Percentiles rank a stretch among this genome's conserved stretches.
These are phyloP conservation scores for Penstemon eatonii DNA, from an alignment of 257 asterid species.

Conservation along the genomic window DNA sequence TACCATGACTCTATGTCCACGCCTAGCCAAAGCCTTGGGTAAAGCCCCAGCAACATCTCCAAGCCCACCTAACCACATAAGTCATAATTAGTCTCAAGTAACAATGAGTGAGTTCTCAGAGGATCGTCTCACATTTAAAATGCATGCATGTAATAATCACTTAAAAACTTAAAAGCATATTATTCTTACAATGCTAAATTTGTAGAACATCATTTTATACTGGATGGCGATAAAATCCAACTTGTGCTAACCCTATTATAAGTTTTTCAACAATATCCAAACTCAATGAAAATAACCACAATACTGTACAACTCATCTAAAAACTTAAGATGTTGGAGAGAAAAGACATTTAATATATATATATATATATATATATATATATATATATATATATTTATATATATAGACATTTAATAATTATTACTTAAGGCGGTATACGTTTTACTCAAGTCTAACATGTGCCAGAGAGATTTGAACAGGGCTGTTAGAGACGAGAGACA, in stretches of 20 bases:
- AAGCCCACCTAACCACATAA: slow-evolving; percentile 74
- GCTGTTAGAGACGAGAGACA: neutral
- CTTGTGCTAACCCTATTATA: slow-evolving; percentile 3
- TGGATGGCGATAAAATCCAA: neutral
- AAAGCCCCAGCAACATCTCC: slow-evolving; percentile 99
- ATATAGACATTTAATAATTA: no score
- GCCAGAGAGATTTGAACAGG: no score
- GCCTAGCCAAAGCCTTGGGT: slow-evolving; percentile 98
- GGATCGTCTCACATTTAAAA: neutral
- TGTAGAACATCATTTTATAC: neutral
- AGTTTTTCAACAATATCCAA: no score
- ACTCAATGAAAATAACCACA: no score
- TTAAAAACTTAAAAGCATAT: neutral
- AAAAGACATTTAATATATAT: no score
- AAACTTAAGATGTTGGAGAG: no score
- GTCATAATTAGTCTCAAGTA: slow-evolving; percentile 20
- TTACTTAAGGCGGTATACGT: no score
- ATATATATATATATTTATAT: no score
- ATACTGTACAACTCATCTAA: no score
- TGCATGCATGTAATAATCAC: slow-evolving; percentile 4
- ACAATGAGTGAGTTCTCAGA: neutral
- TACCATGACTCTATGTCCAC: slow-evolving; percentile 99
- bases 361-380: no score
- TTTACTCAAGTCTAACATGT: no score
- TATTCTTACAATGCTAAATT: neutral